These are phyloP conservation scores for Mycena floridula DNA, from an alignment of 768 basidiomycete species.

Conservation along the genomic window DNA sequence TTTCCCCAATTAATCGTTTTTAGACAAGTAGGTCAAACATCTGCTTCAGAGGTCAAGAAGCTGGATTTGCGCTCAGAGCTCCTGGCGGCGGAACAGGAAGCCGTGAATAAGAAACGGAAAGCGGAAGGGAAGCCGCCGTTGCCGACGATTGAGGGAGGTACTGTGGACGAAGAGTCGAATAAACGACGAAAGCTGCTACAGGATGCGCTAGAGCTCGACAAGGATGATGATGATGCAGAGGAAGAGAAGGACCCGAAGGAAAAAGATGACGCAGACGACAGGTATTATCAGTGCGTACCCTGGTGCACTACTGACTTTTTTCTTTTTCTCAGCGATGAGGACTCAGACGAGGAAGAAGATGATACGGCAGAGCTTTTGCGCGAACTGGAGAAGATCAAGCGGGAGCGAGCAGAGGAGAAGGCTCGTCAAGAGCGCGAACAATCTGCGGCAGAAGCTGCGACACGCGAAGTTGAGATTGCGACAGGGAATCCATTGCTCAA, in stretches of 20 bases:
- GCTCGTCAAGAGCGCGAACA: constrained; percentile 74
- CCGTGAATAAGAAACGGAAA: constrained; percentile 86
- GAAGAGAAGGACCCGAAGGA: constrained; percentile 28
- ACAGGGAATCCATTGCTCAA: constrained; percentile 85
- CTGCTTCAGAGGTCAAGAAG: constrained; percentile 65
- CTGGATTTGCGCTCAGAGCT: constrained; percentile 82
- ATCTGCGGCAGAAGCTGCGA: constrained; percentile 49
- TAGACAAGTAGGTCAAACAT: constrained; percentile 89
- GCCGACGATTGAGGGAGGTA: constrained; percentile 32
- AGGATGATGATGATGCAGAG: constrained; percentile 81
- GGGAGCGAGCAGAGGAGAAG: constrained; percentile 92
- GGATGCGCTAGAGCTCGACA: constrained; percentile 82
- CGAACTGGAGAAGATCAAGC: constrained; percentile 98
- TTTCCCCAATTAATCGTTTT: background rate
- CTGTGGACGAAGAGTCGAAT: constrained; percentile 52
- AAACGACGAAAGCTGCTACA: constrained; percentile 87
- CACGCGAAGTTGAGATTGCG: constrained; percentile 79
- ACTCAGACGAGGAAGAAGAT: constrained; percentile 71
- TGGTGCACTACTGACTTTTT: background rate
- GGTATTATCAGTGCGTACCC: constrained; percentile 24
- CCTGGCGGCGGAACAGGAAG: constrained; percentile 79
- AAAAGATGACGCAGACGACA: constrained; percentile 43
- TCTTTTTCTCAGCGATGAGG: constrained; percentile 40
- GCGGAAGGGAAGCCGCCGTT: constrained; percentile 67
- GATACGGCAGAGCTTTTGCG: constrained; percentile 91